Base-by-base conservation (phyloP, 163 green algal genomes). In the Scenedesmus sp. region DNA sequence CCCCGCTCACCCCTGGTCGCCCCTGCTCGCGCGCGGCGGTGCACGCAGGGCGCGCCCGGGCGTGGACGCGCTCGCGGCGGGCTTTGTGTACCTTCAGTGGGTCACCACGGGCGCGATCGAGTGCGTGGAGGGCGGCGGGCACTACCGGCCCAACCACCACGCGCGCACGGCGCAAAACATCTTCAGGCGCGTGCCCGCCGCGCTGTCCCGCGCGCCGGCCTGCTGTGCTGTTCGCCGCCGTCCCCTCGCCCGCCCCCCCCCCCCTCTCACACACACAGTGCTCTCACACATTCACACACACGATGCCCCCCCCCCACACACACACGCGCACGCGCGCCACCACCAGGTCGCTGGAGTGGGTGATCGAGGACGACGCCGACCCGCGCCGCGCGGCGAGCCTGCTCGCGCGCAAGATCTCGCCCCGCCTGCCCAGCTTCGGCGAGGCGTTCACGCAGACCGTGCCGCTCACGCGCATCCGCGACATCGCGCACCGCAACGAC, bases 401-500 rank as follows among this genome's bases (percentile, higher is more conserved):
- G 57, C 72, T 93, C 20, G 91, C 90, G 1, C 88, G 94, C n/a
- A 91, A 92, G 64, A 86, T 98, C 71, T 88, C 94, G 47, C 80
- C 88, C 13, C 82, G 77, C 70, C 88, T 99, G 81, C 96, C 96
- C 0, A 94, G 91, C 71, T 98, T 99, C 86, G 91, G 88, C 29
- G 94, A 88, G 31, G 89, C 94, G 29, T 99, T 97, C 88, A 96
- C 91, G 4, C 76, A 88, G 56, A 90, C 81, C 33, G 90, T 92
- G 63, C 96, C 96, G 1, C 89, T 99, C 54, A 99, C 96, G 1
- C 89, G 96, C 75, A 99, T 99, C 83, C 84, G 96, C 0, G 96
- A 99, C 90, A 98, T 98, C 34, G 96, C 95, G 4, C 95, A 98
- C 87, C 86, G 95, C 45, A 92, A 93, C 75, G 95, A 98, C 89